Conservation (phyloP, 1,284 basidiomycete species). For the Moesziomyces globuligerus region DNA sequence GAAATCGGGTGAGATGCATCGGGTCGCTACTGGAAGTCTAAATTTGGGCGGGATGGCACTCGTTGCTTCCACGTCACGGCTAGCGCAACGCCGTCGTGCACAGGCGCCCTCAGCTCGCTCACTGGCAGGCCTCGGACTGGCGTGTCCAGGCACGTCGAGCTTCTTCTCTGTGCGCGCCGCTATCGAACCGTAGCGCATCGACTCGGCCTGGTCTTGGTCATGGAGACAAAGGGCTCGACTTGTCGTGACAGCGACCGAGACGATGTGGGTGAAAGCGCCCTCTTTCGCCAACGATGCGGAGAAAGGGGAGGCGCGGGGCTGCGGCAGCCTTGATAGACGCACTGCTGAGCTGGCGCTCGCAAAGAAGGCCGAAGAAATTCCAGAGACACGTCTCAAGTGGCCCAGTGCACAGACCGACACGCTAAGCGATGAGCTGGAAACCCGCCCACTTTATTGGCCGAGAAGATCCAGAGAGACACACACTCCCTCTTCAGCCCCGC, state of each 20-base stretch:
- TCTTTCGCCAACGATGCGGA: not conserved
- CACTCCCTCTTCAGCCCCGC: slow-evolving; percentile 13
- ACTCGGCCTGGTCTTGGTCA: no score
- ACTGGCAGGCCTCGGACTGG: no score
- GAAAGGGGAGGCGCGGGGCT: not conserved
- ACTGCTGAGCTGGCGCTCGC: not conserved
- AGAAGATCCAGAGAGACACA: not conserved
- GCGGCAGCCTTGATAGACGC: slow-evolving; percentile 9
- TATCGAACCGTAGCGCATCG: no score
- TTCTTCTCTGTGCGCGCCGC: no score
- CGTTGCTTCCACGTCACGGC: slow-evolving; percentile 28
- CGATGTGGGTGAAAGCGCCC: not conserved
- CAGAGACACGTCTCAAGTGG: not conserved
- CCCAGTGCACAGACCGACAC: slow-evolving; percentile 23
- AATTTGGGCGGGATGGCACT: not conserved
- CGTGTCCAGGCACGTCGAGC: no score
- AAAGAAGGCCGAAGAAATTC: slow-evolving; percentile 34
- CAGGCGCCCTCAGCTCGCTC: no score
- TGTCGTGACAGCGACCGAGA: not conserved
- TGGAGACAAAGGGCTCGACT: not conserved
- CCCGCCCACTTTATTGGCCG: slow-evolving; percentile 20
- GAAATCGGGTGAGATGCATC: no score
- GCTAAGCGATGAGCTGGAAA: slow-evolving; percentile 27
- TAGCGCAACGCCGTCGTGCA: no score
- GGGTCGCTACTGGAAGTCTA: not conserved